phyloP scores from a whole-genome alignment of 2,329 filamentous ascomycete species.

The Leptodontidium sp. region DNA sequence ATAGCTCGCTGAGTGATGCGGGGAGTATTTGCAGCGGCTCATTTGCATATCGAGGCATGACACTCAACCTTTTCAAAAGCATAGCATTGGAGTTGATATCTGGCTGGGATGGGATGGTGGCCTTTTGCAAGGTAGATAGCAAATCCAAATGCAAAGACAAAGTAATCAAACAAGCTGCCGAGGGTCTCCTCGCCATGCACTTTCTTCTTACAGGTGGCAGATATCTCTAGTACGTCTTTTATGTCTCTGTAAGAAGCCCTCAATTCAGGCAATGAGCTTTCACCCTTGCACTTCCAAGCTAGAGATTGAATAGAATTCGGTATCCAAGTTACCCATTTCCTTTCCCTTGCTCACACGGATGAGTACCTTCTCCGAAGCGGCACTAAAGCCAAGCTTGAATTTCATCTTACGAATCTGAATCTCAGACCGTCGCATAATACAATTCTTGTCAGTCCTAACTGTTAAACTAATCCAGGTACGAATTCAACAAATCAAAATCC shows the following conservation, averaged over 20 bases:
- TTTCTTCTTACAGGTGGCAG: neutral
- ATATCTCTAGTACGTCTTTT: no score
- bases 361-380: no score
- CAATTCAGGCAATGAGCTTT: no score
- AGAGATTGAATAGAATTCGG: no score
- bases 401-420: no score
- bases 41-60: constrained; percentile 9
- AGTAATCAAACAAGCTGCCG: constrained; percentile 14
- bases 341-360: no score
- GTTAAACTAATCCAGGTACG: neutral
- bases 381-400: no score
- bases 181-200: neutral
- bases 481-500: neutral
- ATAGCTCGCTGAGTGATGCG: neutral
- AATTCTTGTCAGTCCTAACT: neutral
- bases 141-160: constrained; percentile 7
- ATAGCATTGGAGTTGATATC: constrained; percentile 33
- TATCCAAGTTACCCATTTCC: no score
- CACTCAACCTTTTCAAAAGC: constrained; percentile 19
- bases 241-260: no score
- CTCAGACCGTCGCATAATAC: no score
- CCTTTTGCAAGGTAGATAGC: neutral
- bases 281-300: no score
- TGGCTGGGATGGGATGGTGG: neutral
- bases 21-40: neutral